These are phyloP conservation scores for Cadophora sp. DNA, from an alignment of 2,329 filamentous ascomycete genomes.

Conservation along the genomic window DNA sequence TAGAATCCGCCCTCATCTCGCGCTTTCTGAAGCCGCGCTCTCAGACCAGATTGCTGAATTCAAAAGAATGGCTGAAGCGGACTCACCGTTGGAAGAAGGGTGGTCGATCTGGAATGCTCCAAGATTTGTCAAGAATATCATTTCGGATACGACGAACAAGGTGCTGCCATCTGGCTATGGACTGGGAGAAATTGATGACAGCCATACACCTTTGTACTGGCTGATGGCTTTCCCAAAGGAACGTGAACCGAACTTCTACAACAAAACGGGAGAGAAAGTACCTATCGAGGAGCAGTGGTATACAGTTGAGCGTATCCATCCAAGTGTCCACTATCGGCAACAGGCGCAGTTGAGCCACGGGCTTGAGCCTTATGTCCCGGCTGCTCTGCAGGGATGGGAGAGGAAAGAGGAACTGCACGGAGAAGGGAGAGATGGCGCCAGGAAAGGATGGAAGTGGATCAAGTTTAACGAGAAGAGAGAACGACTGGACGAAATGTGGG, in stretches of 20 bases:
- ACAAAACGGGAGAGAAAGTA: slow-evolving; percentile 2
- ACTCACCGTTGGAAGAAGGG: background rate
- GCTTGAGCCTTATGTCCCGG: slow-evolving; percentile 6
- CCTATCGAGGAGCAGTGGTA: slow-evolving; percentile 4
- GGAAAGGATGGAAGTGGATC: slow-evolving; percentile 18
- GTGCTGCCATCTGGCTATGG: slow-evolving; percentile 18
- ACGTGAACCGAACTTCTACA: slow-evolving; percentile 14
- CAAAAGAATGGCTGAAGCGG: slow-evolving; percentile 18
- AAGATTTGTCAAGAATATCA: background rate
- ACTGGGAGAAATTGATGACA: slow-evolving; percentile 20
- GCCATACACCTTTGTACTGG: slow-evolving; percentile 13
- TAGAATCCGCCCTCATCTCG: slow-evolving; percentile 48
- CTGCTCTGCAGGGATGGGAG: slow-evolving; percentile 15
- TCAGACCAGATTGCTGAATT: slow-evolving; percentile 42
- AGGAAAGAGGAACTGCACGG: background rate
- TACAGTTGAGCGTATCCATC: slow-evolving; percentile 17
- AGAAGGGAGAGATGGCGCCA: slow-evolving; percentile 10
- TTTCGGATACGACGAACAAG: slow-evolving; percentile 3
- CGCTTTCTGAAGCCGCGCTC: slow-evolving; percentile 43
- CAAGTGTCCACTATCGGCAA: slow-evolving; percentile 16
- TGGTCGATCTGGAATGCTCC: slow-evolving; percentile 16
- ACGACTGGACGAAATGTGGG: slow-evolving; percentile 14
- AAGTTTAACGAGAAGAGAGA: slow-evolving; percentile 17
- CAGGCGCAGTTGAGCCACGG: slow-evolving; percentile 6
- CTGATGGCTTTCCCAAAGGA: slow-evolving; percentile 19